Evolutionary conservation across 148 eudicot species (phyloP).

Genomic region (Arctostaphylos glauca): DNA sequence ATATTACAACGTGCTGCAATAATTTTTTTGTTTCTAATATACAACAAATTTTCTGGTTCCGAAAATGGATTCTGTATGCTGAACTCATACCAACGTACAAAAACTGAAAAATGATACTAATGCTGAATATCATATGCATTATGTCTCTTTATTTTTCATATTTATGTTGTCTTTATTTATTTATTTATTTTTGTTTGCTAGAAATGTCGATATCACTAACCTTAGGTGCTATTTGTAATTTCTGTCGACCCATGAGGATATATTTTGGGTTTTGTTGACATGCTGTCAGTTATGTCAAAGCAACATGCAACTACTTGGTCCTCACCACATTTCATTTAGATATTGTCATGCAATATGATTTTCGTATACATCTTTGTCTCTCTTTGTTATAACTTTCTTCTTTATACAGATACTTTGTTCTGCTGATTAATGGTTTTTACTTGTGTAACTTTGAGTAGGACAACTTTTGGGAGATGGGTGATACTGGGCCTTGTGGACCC

Average conservation of each 20-base stretch:
- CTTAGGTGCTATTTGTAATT: neutral
- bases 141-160: neutral
- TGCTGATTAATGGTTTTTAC: neutral
- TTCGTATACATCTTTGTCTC: neutral
- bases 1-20: neutral
- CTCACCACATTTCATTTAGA: neutral
- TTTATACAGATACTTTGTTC: neutral
- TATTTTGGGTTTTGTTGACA: neutral
- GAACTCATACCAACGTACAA: neutral
- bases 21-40: neutral
- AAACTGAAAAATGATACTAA: neutral
- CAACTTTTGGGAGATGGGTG: slow-evolving; percentile 99
- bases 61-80: neutral
- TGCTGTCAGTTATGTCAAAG: neutral
- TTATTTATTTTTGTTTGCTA: neutral
- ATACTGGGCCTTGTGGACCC: slow-evolving; percentile 99
- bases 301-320: neutral
- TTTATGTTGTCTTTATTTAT: neutral
- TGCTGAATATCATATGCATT: neutral
- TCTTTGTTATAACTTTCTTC: neutral
- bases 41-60: neutral
- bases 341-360: neutral
- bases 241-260: neutral
- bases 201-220: neutral
- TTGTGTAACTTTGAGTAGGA: slow-evolving; percentile 45